Base-by-base conservation (phyloP, 495 filamentous ascomycete genomes). In the Podospora australis region DNA sequence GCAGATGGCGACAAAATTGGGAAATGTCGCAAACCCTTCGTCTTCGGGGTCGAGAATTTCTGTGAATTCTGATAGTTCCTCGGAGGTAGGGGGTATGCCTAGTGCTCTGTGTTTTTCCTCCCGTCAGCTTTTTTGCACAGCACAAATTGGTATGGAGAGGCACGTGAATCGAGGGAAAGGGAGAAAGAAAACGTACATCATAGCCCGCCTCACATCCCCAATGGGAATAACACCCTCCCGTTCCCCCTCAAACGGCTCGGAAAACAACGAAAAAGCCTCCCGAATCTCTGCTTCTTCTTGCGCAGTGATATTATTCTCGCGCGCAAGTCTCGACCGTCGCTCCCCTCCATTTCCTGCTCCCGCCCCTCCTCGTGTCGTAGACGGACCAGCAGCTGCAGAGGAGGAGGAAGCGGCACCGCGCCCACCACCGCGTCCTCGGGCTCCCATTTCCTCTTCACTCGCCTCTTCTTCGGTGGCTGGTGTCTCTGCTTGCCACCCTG, bases 241-340 rank as follows among this genome's bases (percentile, higher is more conserved):
- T 53, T 87, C 81, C 50, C 78, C 75, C 2, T 79, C 73, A 58
- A 80, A 80, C 25, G 81, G 78, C 44, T 84, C 75, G 1, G 86
- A 69, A 66, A 96, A 98, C 14, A 96, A 74, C 24, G 76, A 67
- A 67, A 92, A 98, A 13, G 89, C 90, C 65, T 95, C 89, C 56
- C 80, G 80, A 57, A 98, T 95, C 64, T 96, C 88, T 54, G 77
- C 72, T 62, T 98, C 92, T 70, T 96, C 84, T 41, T 80, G 79
- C 17, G 79, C 81, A 22, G 80, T 83, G 64, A 98, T 81, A 63
- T 86, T 78, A 73, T 96, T 81, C 53, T 92, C 87, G 64, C 87
- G 87, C 3, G 90, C 90, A 50, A 95, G 86, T 62, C 88, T 91
- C 55, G 90, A 95, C 54, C 75, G 79, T 35, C 59, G 64, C 39